Percentiles rank a stretch among this genome's conserved stretches.
Conservation (phyloP, 2,329 filamentous ascomycete genomes). For the Penicillium glabrum region DNA sequence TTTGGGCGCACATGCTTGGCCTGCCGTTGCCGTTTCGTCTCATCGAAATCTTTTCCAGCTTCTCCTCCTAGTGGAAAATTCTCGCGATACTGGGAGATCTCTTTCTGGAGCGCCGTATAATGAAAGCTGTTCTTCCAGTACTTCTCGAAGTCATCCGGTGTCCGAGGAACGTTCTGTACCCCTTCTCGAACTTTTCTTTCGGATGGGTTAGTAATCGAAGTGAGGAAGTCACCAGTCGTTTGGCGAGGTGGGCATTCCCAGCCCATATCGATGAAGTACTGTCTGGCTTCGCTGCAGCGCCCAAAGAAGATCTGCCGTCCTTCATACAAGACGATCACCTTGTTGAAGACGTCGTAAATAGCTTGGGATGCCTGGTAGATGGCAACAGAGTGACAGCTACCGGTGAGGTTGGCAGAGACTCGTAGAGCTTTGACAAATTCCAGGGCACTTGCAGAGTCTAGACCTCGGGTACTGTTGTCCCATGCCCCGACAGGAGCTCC, state of each 20-base stretch:
- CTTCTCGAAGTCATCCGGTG: conserved; percentile 65
- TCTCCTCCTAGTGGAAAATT: conserved; percentile 34
- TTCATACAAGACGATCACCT: conserved; percentile 71
- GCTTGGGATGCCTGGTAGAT: conserved; percentile 57
- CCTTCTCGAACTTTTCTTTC: conserved; percentile 59
- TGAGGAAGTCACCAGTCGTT: conserved; percentile 69
- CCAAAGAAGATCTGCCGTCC: conserved; percentile 78
- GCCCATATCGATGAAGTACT: conserved; percentile 68
- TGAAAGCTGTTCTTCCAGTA: conserved; percentile 46
- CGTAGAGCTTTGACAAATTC: conserved; percentile 58
- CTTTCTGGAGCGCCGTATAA: conserved; percentile 30
- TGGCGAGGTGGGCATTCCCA: conserved; percentile 67
- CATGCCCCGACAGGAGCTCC: conserved; percentile 39
- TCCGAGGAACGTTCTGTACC: conserved; percentile 64
- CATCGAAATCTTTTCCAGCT: conserved; percentile 30
- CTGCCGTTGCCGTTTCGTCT: conserved; percentile 33
- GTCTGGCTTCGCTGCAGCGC: conserved; percentile 57
- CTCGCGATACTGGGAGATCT: conserved; percentile 35
- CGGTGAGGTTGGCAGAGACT: conserved; percentile 50
- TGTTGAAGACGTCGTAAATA: conserved; percentile 68
- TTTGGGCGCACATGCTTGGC: conserved; percentile 39
- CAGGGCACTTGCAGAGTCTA: conserved; percentile 59
- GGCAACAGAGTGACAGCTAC: conserved; percentile 55
- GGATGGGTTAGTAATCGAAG: conserved; percentile 64
- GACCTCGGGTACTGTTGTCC: conserved; percentile 53